Evolutionary conservation across 805 yeast species (phyloP).

Genomic region (Hanseniaspora guilliermondii): DNA sequence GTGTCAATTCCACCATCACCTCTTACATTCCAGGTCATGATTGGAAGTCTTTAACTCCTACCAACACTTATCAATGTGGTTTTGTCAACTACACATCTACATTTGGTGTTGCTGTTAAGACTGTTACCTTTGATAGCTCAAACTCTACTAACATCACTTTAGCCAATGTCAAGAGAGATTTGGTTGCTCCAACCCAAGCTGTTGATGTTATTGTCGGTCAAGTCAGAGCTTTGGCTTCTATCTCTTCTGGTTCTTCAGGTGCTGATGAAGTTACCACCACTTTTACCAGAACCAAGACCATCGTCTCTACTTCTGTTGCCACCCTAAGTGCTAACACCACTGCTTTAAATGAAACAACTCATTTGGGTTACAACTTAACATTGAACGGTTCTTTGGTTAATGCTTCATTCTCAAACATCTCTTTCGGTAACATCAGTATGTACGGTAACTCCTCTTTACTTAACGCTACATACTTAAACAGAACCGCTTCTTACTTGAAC

Average conservation of each 20-base stretch:
- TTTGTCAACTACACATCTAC: slow-evolving; percentile 36
- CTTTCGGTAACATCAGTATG: slow-evolving; percentile 20
- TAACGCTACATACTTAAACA: slow-evolving; percentile 16
- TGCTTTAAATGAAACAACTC: slow-evolving; percentile 20
- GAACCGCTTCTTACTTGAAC: slow-evolving; percentile 23
- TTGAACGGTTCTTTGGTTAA: slow-evolving; percentile 34
- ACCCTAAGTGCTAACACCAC: slow-evolving; percentile 21
- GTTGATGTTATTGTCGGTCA: slow-evolving; percentile 19
- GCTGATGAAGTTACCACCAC: slow-evolving; percentile 24
- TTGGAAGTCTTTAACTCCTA: slow-evolving; percentile 16
- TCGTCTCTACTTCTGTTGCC: slow-evolving; percentile 21
- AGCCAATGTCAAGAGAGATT: slow-evolving; percentile 18
- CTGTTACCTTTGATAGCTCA: slow-evolving; percentile 15
- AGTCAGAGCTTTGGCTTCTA: slow-evolving; percentile 17
- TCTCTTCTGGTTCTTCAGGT: slow-evolving; percentile 17
- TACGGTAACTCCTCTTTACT: slow-evolving; percentile 22
- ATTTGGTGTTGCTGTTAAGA: slow-evolving; percentile 25
- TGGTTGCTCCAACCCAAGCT: slow-evolving; percentile 20
- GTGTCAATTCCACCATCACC: slow-evolving; percentile 32
- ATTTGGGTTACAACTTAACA: slow-evolving; percentile 25
- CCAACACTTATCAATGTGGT: slow-evolving; percentile 31
- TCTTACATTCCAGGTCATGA: slow-evolving; percentile 48
- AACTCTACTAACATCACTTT: slow-evolving; percentile 17
- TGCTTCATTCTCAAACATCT: slow-evolving; percentile 32
- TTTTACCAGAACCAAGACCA: slow-evolving; percentile 24